Percentiles rank a stretch among this genome's conserved stretches.
Evolutionary conservation across 2,329 filamentous ascomycete species (phyloP).

Genomic region (Claviceps quebecensis): DNA sequence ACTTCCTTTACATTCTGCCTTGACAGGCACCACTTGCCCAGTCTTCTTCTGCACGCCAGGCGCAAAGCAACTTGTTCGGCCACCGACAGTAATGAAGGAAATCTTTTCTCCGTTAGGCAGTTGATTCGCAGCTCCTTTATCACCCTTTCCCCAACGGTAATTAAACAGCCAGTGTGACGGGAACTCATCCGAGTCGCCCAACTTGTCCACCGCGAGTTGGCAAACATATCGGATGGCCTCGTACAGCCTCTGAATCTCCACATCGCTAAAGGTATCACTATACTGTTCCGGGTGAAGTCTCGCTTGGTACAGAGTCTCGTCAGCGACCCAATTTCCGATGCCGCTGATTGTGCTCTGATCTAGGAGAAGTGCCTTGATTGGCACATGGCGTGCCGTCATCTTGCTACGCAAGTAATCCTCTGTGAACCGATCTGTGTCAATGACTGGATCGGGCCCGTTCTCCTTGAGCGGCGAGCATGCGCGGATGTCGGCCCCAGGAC

Average conservation of each 20-base stretch:
- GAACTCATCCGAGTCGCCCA: constrained; percentile 74
- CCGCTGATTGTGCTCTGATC: constrained; percentile 84
- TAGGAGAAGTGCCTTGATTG: constrained; percentile 76
- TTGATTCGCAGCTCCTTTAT: constrained; percentile 50
- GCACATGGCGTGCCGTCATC: constrained; percentile 63
- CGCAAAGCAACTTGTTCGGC: constrained; percentile 80
- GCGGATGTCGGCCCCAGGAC: constrained; percentile 60
- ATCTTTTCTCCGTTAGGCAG: constrained; percentile 79
- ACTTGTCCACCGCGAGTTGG: constrained; percentile 58
- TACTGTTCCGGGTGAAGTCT: constrained; percentile 87
- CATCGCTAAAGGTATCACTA: constrained; percentile 63
- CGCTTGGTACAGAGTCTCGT: constrained; percentile 85
- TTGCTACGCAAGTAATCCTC: constrained; percentile 59
- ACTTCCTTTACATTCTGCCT: constrained; percentile 12
- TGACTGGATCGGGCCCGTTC: constrained; percentile 86
- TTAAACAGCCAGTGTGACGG: constrained; percentile 81
- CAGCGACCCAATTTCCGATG: constrained; percentile 94
- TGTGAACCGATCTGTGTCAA: constrained; percentile 66
- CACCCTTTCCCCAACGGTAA: constrained; percentile 80
- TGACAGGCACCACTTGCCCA: constrained; percentile 26
- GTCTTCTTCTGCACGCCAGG: constrained; percentile 76
- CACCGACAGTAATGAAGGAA: constrained; percentile 76
- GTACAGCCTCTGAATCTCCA: constrained; percentile 59
- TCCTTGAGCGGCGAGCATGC: constrained; percentile 67
- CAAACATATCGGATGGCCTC: constrained; percentile 66